phyloP scores from a whole-genome alignment of 495 filamentous ascomycete genomes.

The Aspergillus bertholletiae region DNA sequence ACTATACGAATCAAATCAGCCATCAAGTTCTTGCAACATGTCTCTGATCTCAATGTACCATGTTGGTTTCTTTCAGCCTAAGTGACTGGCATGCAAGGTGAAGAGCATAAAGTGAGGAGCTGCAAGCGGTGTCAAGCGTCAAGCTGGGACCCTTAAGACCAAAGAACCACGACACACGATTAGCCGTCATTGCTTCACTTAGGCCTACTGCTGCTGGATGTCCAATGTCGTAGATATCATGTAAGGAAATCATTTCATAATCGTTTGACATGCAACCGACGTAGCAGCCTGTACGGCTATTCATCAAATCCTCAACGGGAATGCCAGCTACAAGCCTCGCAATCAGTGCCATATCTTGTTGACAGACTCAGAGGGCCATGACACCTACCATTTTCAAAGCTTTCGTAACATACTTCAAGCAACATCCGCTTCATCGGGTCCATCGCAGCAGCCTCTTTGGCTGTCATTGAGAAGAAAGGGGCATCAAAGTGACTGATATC shows the following conservation, averaged over 20 bases:
- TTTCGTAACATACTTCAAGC: constrained; percentile 55
- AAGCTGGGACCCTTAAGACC: constrained; percentile 37
- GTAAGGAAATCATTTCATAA: constrained; percentile 32
- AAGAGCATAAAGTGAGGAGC: constrained; percentile 32
- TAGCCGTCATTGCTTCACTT: constrained; percentile 37
- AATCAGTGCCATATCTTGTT: too few species aligned
- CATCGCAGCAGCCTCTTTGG: constrained; percentile 43
- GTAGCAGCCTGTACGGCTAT: constrained; percentile 44
- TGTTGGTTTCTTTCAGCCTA: constrained; percentile 35
- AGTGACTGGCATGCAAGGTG: constrained; percentile 40
- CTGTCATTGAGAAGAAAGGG: constrained; percentile 52
- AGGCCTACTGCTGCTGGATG: constrained; percentile 24
- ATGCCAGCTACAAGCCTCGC: constrained; percentile 34
- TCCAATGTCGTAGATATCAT: constrained; percentile 36
- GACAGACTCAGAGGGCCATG: background rate
- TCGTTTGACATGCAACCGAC: constrained; percentile 45
- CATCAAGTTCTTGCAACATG: background rate
- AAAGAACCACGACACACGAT: constrained; percentile 40
- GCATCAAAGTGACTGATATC: constrained; percentile 36
- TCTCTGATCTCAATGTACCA: constrained; percentile 8
- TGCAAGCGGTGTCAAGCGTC: constrained; percentile 44
- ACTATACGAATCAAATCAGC: constrained; percentile 10
- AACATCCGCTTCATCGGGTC: constrained; percentile 39
- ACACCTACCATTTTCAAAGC: constrained; percentile 43
- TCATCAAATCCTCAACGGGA: constrained; percentile 35